A percentile compares a stretch with the other conserved stretches of the same genome.
phyloP scores from a whole-genome alignment of 257 asterid genomes.

The Solanum pimpinellifolium region DNA sequence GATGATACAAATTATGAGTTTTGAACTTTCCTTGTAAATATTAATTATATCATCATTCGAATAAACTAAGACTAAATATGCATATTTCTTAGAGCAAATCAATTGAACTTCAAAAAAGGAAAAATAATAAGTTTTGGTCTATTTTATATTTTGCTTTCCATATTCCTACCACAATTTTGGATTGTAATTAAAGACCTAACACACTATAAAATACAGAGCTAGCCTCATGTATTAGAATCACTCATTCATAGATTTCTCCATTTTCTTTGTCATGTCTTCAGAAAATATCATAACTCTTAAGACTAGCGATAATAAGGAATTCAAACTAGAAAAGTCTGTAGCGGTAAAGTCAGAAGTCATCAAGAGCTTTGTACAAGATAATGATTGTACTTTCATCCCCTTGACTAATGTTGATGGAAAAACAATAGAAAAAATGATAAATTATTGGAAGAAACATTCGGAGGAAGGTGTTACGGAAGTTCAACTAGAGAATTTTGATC shows the following conservation, averaged over 20 bases:
- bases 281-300: background rate
- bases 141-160: background rate
- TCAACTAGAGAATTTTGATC: background rate
- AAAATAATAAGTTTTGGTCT: background rate
- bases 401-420: background rate
- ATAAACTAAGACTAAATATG: too few relatives aligned
- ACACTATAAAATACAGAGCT: background rate
- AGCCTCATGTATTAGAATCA: background rate
- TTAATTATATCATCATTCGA: too few relatives aligned
- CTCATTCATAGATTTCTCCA: background rate
- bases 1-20: too few relatives aligned
- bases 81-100: too few relatives aligned
- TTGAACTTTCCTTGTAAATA: too few relatives aligned
- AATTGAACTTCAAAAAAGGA: background rate
- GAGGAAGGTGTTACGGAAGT: background rate
- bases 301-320: background rate
- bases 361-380: background rate
- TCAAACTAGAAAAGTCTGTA: background rate
- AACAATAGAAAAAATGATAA: background rate
- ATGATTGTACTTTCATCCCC: background rate
- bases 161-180: background rate
- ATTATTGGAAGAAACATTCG: background rate
- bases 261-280: background rate
- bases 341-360: background rate
- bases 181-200: background rate